A percentile compares a stretch with the other conserved stretches of the same genome.
Evolutionary conservation across 2,329 filamentous ascomycete species (phyloP).

Genomic region (Fusarium torreyae): DNA sequence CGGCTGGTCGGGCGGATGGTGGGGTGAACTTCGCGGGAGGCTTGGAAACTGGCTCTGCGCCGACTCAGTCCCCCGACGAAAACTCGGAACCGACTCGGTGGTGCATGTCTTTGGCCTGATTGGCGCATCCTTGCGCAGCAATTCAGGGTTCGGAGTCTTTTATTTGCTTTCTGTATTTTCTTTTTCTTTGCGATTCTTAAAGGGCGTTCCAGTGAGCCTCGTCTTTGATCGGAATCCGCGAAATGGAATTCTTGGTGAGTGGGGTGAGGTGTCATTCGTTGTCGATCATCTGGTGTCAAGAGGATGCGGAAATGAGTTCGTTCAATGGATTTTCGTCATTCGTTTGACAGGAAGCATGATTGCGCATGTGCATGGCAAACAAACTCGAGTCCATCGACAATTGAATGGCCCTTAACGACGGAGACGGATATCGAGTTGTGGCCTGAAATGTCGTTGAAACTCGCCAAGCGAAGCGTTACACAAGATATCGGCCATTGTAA

Average conservation of each 20-base stretch:
- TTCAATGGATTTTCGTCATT: constrained; percentile 29
- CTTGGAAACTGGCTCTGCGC: constrained; percentile 21
- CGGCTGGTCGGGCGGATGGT: constrained; percentile 34
- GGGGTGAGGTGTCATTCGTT: constrained; percentile 38
- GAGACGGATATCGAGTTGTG: constrained; percentile 9
- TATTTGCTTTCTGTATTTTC: constrained; percentile 27
- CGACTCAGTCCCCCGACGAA: constrained; percentile 49
- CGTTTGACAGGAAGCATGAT: constrained; percentile 19
- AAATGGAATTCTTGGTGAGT: constrained; percentile 34
- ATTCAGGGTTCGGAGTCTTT: constrained; percentile 37
- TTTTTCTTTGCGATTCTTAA: constrained; percentile 36
- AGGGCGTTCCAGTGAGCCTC: constrained; percentile 13
- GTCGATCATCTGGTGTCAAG: constrained; percentile 43
- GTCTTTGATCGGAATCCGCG: constrained; percentile 25
- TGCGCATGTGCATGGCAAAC: constrained; percentile 16
- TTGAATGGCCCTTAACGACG: constrained; percentile 1
- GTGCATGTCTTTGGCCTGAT: constrained; percentile 40
- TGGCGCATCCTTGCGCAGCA: constrained; percentile 32
- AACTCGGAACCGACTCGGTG: constrained; percentile 49
- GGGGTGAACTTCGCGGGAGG: constrained; percentile 32
- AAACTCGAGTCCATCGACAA: constrained; percentile 7
- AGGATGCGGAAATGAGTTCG: constrained; percentile 28
- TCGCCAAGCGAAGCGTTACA: constrained; percentile 19
- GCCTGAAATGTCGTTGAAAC: constrained; percentile 16
- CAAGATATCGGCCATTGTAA: constrained; percentile 18